Conservation (phyloP, 2,329 filamentous ascomycete species). For the Stagonosporopsis rhizophila region DNA sequence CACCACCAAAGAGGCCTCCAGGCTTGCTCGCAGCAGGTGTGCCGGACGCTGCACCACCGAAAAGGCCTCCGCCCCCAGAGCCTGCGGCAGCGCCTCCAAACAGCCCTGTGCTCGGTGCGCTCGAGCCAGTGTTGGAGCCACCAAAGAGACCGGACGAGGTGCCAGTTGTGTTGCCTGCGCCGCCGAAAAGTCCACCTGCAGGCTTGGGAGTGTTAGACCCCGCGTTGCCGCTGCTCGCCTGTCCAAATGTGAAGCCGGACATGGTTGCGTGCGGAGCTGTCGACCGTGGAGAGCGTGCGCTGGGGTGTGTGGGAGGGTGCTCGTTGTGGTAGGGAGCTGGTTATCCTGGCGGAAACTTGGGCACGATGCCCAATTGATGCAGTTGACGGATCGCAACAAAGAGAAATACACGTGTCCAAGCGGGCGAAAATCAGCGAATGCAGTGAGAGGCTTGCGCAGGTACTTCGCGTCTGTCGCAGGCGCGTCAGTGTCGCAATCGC, state of each 20-base stretch:
- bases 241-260: slow-evolving; percentile 48
- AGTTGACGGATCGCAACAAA: not conserved
- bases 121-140: slow-evolving; percentile 27
- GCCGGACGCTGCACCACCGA: slow-evolving; percentile 36
- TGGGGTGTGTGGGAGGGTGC: not conserved
- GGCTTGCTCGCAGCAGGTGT: slow-evolving; percentile 41
- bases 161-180: slow-evolving; percentile 31
- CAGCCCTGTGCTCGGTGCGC: slow-evolving; percentile 27
- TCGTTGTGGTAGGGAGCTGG: slow-evolving; percentile 24
- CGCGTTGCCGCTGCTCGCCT: slow-evolving; percentile 19
- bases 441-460: slow-evolving; percentile 18
- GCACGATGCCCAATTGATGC: slow-evolving; percentile 14
- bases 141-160: slow-evolving; percentile 39
- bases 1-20: slow-evolving; percentile 39
- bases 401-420: not conserved
- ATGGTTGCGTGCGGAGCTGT: slow-evolving; percentile 28
- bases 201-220: slow-evolving; percentile 38
- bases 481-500: slow-evolving; percentile 32
- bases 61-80: slow-evolving; percentile 29
- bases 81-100: slow-evolving; percentile 22
- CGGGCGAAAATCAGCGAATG: slow-evolving; percentile 5
- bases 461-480: slow-evolving; percentile 26
- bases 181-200: slow-evolving; percentile 38
- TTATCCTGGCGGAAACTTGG: slow-evolving; percentile 16
- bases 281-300: not conserved